Base-by-base conservation (phyloP, 768 basidiomycete genomes). In the Mycena vitilis region DNA sequence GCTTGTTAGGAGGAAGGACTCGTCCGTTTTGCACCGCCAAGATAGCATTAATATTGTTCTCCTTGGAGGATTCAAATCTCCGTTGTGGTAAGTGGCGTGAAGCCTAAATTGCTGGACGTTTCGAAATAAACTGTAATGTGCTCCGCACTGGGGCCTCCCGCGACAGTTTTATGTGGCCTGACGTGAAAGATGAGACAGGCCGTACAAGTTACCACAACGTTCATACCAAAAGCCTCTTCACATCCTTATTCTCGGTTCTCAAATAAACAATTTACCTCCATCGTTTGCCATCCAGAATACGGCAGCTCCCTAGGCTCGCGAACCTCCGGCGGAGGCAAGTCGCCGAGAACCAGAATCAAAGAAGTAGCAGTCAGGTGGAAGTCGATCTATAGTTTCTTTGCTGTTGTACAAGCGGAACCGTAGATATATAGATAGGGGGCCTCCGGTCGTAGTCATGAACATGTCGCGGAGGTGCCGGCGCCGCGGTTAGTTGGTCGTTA, bases 361-460 rank as follows among this genome's bases (percentile, higher is more conserved):
- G 25, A 25, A 8, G 34, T 9, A 13, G 36, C 36, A 34, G 49
- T 30, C 36, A 53, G 47, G 47, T 40, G 48, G 58, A 69, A 64
- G 48, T 59, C 47, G 52, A 56, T 69, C 68, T 69, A 69, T 69
- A 69, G 63, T 65, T 69, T 69, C 63, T 60, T 61, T 65, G 30
- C 30, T 30, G 63, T 57, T 60, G 68, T 69, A 69, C 68, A 69
- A 61, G 48, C 20, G 68, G 63, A 65, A 65, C 55, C 60, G 63
- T 69, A 69, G 63, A 65, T 69, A 69, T 60, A 69, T 69, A 65
- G 68, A 69, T 65, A 69, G 61, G 56, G 40, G 52, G 44, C 62
- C 18, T 56, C 68, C 62, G 51, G 55, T 52, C 60, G 47, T 45
- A 37, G 54, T 47, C 56, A 38, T 44, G 42, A 48, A 45, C 18